phyloP scores from a whole-genome alignment of 768 basidiomycete species.

The Cystobasidiopsis lactophilus region DNA sequence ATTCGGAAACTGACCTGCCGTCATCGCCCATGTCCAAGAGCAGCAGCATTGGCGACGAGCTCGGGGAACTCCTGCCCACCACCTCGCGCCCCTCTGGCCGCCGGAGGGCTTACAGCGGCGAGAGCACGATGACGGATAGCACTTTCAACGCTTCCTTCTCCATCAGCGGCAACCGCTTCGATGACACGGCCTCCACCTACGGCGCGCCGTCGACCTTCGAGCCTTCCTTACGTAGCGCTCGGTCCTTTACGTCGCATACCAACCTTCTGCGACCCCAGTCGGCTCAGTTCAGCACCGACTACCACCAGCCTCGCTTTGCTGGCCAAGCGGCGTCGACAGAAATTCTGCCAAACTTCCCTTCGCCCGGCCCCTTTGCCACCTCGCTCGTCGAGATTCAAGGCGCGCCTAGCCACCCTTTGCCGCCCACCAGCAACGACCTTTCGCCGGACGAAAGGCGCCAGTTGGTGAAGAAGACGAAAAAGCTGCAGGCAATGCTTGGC shows the following conservation, averaged over 20 bases:
- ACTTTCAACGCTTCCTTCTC: no score
- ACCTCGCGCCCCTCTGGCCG: not conserved
- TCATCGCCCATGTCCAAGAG: no score
- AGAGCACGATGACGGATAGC: not conserved
- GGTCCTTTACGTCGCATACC: not conserved
- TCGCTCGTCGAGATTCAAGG: not conserved
- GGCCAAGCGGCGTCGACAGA: not conserved
- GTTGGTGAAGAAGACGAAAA: conserved; percentile 10
- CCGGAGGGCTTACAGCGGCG: not conserved
- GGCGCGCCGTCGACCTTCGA: no score
- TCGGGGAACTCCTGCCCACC: not conserved
- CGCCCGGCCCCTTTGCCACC: not conserved
- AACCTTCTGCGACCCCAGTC: not conserved
- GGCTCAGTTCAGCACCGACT: not conserved
- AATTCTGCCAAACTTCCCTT: not conserved
- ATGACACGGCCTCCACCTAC: no score
- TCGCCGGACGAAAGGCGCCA: conserved; percentile 2
- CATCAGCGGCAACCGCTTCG: no score
- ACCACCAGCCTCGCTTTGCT: no score
- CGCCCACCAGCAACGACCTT: conserved; percentile 7
- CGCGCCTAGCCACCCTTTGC: not conserved
- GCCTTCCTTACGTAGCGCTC: not conserved
- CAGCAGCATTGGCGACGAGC: not conserved
- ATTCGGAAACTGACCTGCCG: no score
- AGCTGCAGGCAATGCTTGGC: conserved; percentile 13